Conservation (phyloP, 257 asterid genomes). For the Salvia splendens region DNA sequence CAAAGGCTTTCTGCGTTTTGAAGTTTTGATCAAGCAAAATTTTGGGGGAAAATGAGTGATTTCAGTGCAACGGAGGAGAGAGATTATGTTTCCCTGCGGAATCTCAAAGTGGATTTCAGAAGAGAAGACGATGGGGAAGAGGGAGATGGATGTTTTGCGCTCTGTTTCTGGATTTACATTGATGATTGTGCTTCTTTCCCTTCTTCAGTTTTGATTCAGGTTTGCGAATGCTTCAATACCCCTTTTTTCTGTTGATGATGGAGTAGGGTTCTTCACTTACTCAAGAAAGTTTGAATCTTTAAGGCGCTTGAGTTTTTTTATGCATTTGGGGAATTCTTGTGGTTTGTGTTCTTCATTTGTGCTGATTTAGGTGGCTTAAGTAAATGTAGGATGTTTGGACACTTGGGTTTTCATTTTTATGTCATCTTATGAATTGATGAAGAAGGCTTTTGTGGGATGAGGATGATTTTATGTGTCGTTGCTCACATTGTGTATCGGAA, state of each 20-base stretch:
- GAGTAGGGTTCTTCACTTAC: constrained; percentile 31
- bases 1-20: constrained; percentile 29
- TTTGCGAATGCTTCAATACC: too few species aligned
- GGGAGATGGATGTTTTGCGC: constrained; percentile 47
- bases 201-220: constrained; percentile 69
- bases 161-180: constrained; percentile 85
- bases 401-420: not conserved
- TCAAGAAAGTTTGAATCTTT: constrained; percentile 34
- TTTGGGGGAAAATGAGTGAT: constrained; percentile 36
- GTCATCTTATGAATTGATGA: not conserved
- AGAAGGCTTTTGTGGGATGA: not conserved
- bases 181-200: constrained; percentile 50
- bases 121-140: constrained; percentile 41
- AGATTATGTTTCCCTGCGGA: constrained; percentile 53
- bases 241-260: constrained; percentile 1
- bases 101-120: constrained; percentile 58
- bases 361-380: constrained; percentile 2
- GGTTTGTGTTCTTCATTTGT: not conserved
- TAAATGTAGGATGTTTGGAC: not conserved
- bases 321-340: constrained; percentile 18
- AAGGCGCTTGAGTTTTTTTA: constrained; percentile 20
- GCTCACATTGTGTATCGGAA: constrained; percentile 24
- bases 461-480: constrained; percentile 5
- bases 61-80: not conserved
- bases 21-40: constrained; percentile 34